phyloP scores from a whole-genome alignment of 2,329 filamentous ascomycete genomes.

The Fusarium napiforme region DNA sequence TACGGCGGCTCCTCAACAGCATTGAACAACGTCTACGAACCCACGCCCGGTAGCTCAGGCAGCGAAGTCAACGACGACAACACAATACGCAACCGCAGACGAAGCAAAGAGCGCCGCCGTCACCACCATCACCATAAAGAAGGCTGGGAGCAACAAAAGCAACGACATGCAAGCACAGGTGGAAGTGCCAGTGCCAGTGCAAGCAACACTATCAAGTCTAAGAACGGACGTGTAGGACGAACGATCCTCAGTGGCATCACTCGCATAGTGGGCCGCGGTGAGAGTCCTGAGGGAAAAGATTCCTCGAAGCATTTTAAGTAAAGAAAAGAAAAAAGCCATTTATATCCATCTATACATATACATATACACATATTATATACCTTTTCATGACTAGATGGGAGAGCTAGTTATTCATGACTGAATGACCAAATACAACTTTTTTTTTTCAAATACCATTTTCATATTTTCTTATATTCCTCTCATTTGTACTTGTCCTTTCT shows the following conservation, averaged over 20 bases:
- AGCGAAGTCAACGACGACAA: conserved; percentile 55
- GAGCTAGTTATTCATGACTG: conserved; percentile 30
- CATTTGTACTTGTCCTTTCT: neutral
- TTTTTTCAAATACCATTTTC: neutral
- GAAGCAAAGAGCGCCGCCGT: conserved; percentile 50
- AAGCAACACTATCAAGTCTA: conserved; percentile 48
- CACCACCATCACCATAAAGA: conserved; percentile 46
- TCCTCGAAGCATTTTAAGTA: conserved; percentile 21
- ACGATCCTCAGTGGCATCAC: conserved; percentile 59
- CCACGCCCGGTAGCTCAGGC: conserved; percentile 62
- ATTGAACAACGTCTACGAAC: conserved; percentile 46
- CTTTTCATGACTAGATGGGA: conserved; percentile 26
- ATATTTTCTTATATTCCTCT: neutral
- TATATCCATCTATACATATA: conserved; percentile 16
- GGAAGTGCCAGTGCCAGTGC: conserved; percentile 43
- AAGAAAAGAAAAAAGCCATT: neutral
- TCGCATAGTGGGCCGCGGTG: conserved; percentile 54
- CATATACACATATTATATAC: conserved; percentile 10
- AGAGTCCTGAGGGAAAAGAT: conserved; percentile 54
- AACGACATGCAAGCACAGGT: conserved; percentile 46
- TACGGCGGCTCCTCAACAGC: conserved; percentile 43
- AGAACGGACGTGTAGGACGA: conserved; percentile 55
- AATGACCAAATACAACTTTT: conserved; percentile 37
- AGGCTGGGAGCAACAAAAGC: conserved; percentile 40
- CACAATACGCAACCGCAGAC: conserved; percentile 34